phyloP scores from a whole-genome alignment of 495 filamentous ascomycete species.

The Penicillium dipodomyicola region DNA sequence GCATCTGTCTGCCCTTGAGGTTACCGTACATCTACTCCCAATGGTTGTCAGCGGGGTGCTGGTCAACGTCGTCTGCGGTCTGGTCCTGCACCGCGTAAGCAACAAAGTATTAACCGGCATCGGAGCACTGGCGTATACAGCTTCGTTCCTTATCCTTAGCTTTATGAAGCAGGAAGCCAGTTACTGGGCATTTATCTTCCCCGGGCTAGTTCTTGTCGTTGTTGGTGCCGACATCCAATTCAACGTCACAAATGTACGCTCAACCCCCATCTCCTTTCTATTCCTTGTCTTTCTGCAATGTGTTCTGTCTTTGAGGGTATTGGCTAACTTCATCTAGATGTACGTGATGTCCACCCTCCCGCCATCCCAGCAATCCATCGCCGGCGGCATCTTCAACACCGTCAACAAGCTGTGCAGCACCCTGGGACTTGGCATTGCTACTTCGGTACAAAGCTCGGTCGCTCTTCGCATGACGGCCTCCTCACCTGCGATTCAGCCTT shows the following conservation, averaged over 20 bases:
- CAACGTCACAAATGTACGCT: conserved; percentile 53
- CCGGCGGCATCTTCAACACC: conserved; percentile 41
- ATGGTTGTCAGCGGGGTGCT: conserved; percentile 51
- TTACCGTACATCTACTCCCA: conserved; percentile 56
- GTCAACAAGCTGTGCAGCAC: conserved; percentile 36
- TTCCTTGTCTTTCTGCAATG: background rate
- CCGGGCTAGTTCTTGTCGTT: conserved; percentile 48
- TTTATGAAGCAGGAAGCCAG: conserved; percentile 41
- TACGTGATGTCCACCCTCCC: conserved; percentile 44
- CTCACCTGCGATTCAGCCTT: conserved; percentile 25
- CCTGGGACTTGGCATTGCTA: conserved; percentile 33
- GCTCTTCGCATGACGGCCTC: conserved; percentile 19
- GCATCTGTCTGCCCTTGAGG: conserved; percentile 39
- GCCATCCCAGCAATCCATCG: conserved; percentile 34
- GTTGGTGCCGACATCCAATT: conserved; percentile 59
- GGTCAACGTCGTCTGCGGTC: conserved; percentile 53
- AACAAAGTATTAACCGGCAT: conserved; percentile 48
- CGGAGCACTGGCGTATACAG: conserved; percentile 42
- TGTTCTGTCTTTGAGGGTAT: background rate
- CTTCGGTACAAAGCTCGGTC: conserved; percentile 27
- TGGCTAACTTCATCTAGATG: conserved; percentile 21
- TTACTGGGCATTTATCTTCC: conserved; percentile 60
- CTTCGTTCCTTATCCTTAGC: conserved; percentile 55
- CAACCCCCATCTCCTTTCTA: background rate
- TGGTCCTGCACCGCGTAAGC: conserved; percentile 53